Evolutionary conservation across 331 rosid species (phyloP), one percentile per base, ranked within the genome.

Genomic region (Rhamnella rubrinervis): DNA sequence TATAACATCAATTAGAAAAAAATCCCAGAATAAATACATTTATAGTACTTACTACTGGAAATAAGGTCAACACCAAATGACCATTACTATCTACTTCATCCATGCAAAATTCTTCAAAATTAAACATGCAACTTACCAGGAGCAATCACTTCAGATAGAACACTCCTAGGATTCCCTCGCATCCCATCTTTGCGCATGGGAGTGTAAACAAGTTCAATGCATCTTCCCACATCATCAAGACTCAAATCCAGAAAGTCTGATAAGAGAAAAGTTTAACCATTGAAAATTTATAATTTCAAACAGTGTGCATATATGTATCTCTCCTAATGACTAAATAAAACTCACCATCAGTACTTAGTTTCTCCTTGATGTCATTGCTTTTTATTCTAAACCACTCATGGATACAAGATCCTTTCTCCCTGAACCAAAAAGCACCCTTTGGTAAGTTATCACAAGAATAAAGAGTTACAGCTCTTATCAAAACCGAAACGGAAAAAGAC

Each of bases 121-220:
- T 16, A 39, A 28, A 67, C 40, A 18, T 55, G 46, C 12, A 44
- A 70, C 82, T 70, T 71, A 93, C 98, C 97, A 12, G 97, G 93
- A 70, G 80, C 83, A 77, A 95, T 77, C 60, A 70, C 53, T 79
- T 78, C 85, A 47, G 99, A 83, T 52, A 76, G 63, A 63, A 89
- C 60, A 65, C 83, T 78, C 79, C 74, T 85, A 47, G 88, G 85
- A 68, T 26, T 83, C 75, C 99, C 99, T 79, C 75, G 80, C 44
- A 20, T 73, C 80, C 96, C 99, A 80, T 91, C 97, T 58, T 80
- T 76, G 59, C 98, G 89, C 44, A 89, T 80, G 14, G 99, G 96
- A 53, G 87, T 89, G 71, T 86, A 95, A 63, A 95, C 82, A 63
- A 95, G 83, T 71, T 95, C 93, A 78, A 95, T 81, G 79, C 72